Conservation (phyloP, 2,329 filamentous ascomycete genomes). For the Nothomitra cinnamomea region DNA sequence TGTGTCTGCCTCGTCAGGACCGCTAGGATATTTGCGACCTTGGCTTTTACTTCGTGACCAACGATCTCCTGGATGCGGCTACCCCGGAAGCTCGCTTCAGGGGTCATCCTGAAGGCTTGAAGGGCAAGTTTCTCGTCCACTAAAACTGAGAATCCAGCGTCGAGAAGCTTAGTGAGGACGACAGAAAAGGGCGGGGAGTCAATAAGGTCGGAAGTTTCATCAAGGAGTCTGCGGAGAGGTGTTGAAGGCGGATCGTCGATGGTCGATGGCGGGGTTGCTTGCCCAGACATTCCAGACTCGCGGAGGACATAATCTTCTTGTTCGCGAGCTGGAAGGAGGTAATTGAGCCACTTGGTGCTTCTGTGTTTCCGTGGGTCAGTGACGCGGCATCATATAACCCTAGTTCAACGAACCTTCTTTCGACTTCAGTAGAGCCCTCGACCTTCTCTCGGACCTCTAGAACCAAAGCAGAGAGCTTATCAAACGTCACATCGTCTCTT, state of each 20-base stretch:
- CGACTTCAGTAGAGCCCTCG: slow-evolving; percentile 54
- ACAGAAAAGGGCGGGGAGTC: slow-evolving; percentile 84
- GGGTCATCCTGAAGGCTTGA: slow-evolving; percentile 43
- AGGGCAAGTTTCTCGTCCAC: slow-evolving; percentile 66
- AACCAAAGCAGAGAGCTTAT: slow-evolving; percentile 62
- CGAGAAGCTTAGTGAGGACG: slow-evolving; percentile 71
- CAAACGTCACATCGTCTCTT: slow-evolving; percentile 70
- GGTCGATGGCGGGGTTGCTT: slow-evolving; percentile 20
- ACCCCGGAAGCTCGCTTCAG: slow-evolving; percentile 2
- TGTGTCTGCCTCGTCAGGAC: slow-evolving; percentile 85
- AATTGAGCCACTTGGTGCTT: slow-evolving; percentile 58
- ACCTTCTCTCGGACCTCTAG: slow-evolving; percentile 70
- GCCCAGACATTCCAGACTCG: slow-evolving; percentile 62
- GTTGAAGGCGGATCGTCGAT: slow-evolving; percentile 28
- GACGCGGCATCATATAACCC: slow-evolving; percentile 3
- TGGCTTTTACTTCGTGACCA: slow-evolving; percentile 34
- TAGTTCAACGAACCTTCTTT: slow-evolving; percentile 32
- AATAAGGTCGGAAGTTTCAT: slow-evolving; percentile 90
- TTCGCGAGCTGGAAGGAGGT: slow-evolving; percentile 61
- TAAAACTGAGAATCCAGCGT: slow-evolving; percentile 70
- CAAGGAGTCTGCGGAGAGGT: slow-evolving; percentile 65
- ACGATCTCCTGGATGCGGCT: slow-evolving; percentile 9
- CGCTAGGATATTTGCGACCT: slow-evolving; percentile 78
- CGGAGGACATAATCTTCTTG: slow-evolving; percentile 71
- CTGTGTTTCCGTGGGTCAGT: slow-evolving; percentile 18